Percentiles rank a stretch among this genome's conserved stretches.
These are phyloP conservation scores for Cladophialophora carrionii DNA, from an alignment of 2,329 filamentous ascomycete species.

Conservation along the genomic window DNA sequence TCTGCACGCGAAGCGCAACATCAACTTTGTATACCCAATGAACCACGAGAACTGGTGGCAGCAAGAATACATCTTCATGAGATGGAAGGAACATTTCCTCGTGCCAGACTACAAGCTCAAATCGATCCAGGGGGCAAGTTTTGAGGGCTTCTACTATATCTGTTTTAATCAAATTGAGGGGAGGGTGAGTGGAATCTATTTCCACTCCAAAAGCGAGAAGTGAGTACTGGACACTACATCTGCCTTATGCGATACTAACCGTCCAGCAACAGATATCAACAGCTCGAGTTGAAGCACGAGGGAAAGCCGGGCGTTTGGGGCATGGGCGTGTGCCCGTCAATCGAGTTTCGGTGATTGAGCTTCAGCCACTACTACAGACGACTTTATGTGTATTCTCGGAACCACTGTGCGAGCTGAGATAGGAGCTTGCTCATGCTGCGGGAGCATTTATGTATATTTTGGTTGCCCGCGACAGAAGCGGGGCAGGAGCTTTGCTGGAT, in stretches of 20 bases:
- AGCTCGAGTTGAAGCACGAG: constrained; percentile 87
- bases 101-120: constrained; percentile 92
- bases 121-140: constrained; percentile 91
- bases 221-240: constrained; percentile 54
- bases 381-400: constrained; percentile 18
- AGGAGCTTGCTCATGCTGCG: background rate
- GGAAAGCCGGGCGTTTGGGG: constrained; percentile 80
- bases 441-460: background rate
- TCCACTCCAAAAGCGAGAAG: constrained; percentile 97
- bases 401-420: constrained; percentile 1
- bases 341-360: constrained; percentile 68
- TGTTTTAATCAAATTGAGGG: constrained; percentile 94
- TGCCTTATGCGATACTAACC: constrained; percentile 13
- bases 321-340: constrained; percentile 75
- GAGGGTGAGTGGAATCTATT: constrained; percentile 90
- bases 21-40: constrained; percentile 37
- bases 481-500: background rate
- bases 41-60: constrained; percentile 61
- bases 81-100: constrained; percentile 98
- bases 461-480: background rate
- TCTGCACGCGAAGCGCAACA: constrained; percentile 58
- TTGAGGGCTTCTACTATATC: constrained; percentile 99
- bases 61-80: constrained; percentile 92
- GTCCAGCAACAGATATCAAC: constrained; percentile 72
- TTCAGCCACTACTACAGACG: background rate